Base-by-base conservation (phyloP, 1,139 yeast genomes). In the Pichia sp. region DNA sequence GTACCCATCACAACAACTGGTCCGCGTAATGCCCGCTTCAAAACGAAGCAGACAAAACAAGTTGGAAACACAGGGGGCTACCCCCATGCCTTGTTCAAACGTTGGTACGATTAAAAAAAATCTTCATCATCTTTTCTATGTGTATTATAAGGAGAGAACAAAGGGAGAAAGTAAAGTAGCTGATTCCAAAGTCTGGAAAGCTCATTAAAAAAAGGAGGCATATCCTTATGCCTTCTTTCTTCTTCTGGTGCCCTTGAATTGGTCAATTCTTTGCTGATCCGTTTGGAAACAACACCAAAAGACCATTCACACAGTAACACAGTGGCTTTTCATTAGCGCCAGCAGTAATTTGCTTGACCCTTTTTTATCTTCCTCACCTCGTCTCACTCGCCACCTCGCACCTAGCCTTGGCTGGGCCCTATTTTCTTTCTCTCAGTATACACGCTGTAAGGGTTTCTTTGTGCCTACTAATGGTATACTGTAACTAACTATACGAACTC, bases 1-100 rank as follows among this genome's bases (percentile, higher is more conserved):
- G 57, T 71, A 70, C 73, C 72, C 58, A 65, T 76, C 80, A 76
- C 69, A 55, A 75, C 78, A 71, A 67, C 68, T 60, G 62, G 63
- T 55, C 61, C 61, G 58, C 55, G 53, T 50, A 30, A 34, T 36
- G 42, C 14, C 8, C 34, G 12, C 16, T 48, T 63, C 67, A 65
- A 56, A 65, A 65, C 67, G 65, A 62, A 53, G n/a, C 30, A 16
- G 30, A 17, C 27, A 53, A 41, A 49, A 57, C 56, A 42, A 31
- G 14, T 16, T 52, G 60, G 60, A 52, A 59, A 58, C 42, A 57
- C 48, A 53, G 45, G 47, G 41, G 47, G 56, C 53, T 51, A 53
- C 29, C 46, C 41, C 50, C 51, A 42, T 48, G 49, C 50, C 65
- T 60, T 58, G 67, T 60, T 65, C 68, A 65, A 50, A 45, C 55